Percentiles rank a stretch among this genome's conserved stretches.
phyloP scores from a whole-genome alignment of 2,329 filamentous ascomycete genomes.

The Botrytis porri region DNA sequence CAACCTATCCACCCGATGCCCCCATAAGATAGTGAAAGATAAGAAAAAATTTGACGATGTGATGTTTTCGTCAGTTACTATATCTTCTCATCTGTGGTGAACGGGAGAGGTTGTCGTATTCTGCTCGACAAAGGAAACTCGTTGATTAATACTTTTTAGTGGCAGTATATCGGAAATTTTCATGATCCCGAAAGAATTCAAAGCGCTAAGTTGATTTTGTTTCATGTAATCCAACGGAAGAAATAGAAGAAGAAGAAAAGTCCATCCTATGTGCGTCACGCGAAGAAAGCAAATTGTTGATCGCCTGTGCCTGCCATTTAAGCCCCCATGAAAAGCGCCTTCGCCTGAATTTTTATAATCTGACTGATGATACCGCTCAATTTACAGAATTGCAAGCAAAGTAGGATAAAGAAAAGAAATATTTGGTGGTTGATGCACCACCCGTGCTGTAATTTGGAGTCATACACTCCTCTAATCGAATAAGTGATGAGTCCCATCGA shows the following conservation, averaged over 20 bases:
- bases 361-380: slow-evolving; percentile 19
- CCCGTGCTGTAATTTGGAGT: background rate
- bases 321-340: slow-evolving; percentile 18
- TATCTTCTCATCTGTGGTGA: slow-evolving; percentile 2
- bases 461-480: slow-evolving; percentile 8
- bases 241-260: background rate
- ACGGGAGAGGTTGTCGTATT: background rate
- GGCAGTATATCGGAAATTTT: background rate
- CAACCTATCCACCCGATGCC: background rate
- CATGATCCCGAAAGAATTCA: slow-evolving; percentile 10
- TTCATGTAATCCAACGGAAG: slow-evolving; percentile 18
- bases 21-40: slow-evolving; percentile 2
- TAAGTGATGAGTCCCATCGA: slow-evolving; percentile 15
- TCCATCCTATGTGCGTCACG: slow-evolving; percentile 13
- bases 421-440: slow-evolving; percentile 15
- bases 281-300: slow-evolving; percentile 8
- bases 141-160: slow-evolving; percentile 19
- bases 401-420: slow-evolving; percentile 11
- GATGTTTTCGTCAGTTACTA: slow-evolving; percentile 13
- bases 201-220: slow-evolving; percentile 14
- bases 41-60: background rate
- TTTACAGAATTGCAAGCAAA: slow-evolving; percentile 20
- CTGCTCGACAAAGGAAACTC: slow-evolving; percentile 13
- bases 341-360: slow-evolving; percentile 19
- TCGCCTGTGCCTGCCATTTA: slow-evolving; percentile 18